phyloP scores from a whole-genome alignment of 2,329 filamentous ascomycete species.

The Magnaporthiopsis poae region DNA sequence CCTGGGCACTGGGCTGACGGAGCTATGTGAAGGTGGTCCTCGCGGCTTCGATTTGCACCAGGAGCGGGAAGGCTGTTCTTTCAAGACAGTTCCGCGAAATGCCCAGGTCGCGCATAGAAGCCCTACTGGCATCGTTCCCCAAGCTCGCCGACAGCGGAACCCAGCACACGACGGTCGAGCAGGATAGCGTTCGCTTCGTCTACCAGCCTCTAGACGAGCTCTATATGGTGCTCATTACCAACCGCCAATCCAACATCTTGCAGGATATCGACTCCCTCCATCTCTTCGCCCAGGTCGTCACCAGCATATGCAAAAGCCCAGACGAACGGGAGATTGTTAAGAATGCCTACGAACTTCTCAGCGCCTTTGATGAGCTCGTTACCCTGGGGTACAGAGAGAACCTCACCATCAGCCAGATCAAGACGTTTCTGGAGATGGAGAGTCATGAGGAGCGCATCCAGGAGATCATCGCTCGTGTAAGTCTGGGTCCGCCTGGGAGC shows the following conservation, averaged over 20 bases:
- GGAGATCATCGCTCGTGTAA: constrained; percentile 85
- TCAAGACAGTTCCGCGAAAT: constrained; percentile 97
- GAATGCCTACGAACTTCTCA: constrained; percentile 92
- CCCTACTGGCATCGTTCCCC: constrained; percentile 88
- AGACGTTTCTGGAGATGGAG: constrained; percentile 98
- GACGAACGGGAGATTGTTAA: constrained; percentile 91
- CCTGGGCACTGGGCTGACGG: neutral
- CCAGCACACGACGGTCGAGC: constrained; percentile 95
- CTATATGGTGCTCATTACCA: constrained; percentile 99
- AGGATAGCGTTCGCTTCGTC: constrained; percentile 98
- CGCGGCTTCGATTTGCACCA: constrained; percentile 96
- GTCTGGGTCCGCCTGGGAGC: constrained; percentile 21
- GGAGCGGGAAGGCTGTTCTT: constrained; percentile 94
- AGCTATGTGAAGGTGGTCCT: constrained; percentile 72
- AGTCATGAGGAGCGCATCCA: constrained; percentile 98
- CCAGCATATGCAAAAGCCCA: constrained; percentile 87
- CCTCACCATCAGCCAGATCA: constrained; percentile 90
- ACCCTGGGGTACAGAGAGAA: constrained; percentile 95
- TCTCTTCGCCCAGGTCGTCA: constrained; percentile 93
- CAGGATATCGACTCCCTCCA: constrained; percentile 98
- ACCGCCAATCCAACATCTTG: constrained; percentile 96
- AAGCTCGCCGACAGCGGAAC: constrained; percentile 93
- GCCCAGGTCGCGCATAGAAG: constrained; percentile 91
- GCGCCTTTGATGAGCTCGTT: constrained; percentile 93
- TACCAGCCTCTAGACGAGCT: constrained; percentile 98